Conservation (phyloP, 1,284 basidiomycete genomes). For the Taiwanofungus camphoratus region DNA sequence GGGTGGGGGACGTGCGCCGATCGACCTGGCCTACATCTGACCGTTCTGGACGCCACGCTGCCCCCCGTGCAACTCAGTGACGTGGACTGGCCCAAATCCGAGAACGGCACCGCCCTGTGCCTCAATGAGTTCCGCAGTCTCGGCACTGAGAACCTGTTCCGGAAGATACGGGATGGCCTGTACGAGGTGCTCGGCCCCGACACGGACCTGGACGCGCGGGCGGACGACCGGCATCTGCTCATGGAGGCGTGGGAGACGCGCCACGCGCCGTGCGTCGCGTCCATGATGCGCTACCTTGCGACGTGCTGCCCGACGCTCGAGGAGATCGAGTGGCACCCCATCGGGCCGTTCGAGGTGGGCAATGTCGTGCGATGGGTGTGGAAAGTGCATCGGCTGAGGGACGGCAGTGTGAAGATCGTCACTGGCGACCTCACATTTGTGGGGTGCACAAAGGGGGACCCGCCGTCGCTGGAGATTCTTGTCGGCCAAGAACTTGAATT, state of each 20-base stretch:
- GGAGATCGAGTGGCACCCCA: slow-evolving; percentile 16
- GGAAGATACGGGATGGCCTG: neutral
- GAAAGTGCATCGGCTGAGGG: slow-evolving; percentile 3
- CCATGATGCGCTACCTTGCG: slow-evolving; percentile 6
- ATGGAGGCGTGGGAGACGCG: slow-evolving; percentile 11
- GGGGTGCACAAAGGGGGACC: neutral
- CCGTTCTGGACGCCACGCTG: neutral
- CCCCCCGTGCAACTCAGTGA: neutral
- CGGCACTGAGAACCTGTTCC: neutral
- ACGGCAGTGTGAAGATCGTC: neutral
- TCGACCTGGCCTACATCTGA: neutral
- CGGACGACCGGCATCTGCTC: slow-evolving; percentile 5
- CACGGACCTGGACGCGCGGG: slow-evolving; percentile 2
- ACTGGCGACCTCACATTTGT: slow-evolving; percentile 1
- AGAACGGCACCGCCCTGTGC: neutral
- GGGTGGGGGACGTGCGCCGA: neutral
- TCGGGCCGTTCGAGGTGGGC: neutral
- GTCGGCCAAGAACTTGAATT: slow-evolving; percentile 9
- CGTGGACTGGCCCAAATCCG: neutral
- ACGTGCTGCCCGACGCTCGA: slow-evolving; percentile 14
- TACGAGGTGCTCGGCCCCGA: neutral
- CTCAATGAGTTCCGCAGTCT: neutral
- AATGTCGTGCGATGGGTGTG: slow-evolving; percentile 5
- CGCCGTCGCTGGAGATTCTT: neutral
- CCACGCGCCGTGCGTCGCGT: slow-evolving; percentile 3